Evolutionary conservation across 345 rosid genomes (phyloP), one percentile per base, ranked within the genome.

Genomic region (Raphanus sativus): DNA sequence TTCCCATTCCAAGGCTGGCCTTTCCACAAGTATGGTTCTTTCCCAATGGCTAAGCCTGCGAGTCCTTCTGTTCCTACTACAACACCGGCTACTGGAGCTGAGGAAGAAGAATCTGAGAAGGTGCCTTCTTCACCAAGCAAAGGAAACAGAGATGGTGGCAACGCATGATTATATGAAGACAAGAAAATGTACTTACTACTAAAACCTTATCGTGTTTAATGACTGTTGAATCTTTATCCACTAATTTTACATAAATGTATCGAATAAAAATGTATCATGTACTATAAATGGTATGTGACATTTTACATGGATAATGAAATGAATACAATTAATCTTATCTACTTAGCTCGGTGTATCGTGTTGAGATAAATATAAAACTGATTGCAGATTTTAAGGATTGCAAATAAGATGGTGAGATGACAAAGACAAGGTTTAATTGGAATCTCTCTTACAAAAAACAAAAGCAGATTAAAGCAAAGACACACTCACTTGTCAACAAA

Each of bases 401-500:
- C 34, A 75, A 2, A 45, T 30, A 68, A 52, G 58, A 32, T 8
- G 12, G 65, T 62, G 45, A 61, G 45, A 13, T 48, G 13, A 48
- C 17, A 48, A 48, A 75, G 52, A 67, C 10, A 7, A 69, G n/a
- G 1, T 33, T 55, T 8, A 11, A 70, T 28, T 17, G 66, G 13
- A 61, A 33, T 17, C 26, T 21, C 55, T 33, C 36, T 42, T 63
- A 8, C 16, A 12, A 5, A 65, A 48, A 62, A 78, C 58, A 67
- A 28, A 36, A 12, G 45, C 36, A 72, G 26, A 73, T 26, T 70
- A 38, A 62, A 7, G 59, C 75, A 52, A 55, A 79, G 15, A 38
- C 17, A 62, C 64, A 60, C 60, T 60, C 75, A 67, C 56, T 65
- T 40, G 13, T 62, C 52, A 63, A 55, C 62, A 74, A 64, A 58